A percentile compares a stretch with the other conserved stretches of the same genome.
These are phyloP conservation scores for Microbotryum lychnidis-dioicae DNA, from an alignment of 1,284 basidiomycete genomes.

Conservation along the genomic window DNA sequence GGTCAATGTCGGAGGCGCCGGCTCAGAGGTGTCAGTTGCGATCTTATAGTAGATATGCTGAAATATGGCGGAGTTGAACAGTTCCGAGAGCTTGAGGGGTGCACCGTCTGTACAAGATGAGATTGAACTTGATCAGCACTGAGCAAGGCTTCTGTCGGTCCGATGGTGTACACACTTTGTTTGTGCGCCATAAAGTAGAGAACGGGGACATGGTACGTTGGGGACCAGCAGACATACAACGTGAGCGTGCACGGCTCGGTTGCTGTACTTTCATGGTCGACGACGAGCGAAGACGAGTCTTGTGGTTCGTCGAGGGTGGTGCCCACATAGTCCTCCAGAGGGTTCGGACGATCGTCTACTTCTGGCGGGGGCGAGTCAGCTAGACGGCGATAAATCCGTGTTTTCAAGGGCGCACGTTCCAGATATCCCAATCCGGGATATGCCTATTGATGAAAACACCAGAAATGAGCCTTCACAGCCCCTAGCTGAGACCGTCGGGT, in stretches of 20 bases:
- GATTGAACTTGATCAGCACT: neutral
- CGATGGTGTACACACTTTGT: conserved; percentile 49
- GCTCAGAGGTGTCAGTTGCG: conserved; percentile 34
- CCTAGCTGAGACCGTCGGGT: no score
- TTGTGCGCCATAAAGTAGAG: conserved; percentile 66
- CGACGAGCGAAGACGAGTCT: no score
- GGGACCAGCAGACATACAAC: conserved; percentile 61
- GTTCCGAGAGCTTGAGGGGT: conserved; percentile 51
- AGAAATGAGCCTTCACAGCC: no score
- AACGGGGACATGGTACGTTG: conserved; percentile 64
- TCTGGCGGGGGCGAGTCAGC: neutral
- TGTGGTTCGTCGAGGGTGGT: neutral
- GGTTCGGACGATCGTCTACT: neutral
- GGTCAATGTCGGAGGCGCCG: conserved; percentile 36
- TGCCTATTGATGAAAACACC: neutral
- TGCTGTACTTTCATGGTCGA: no score
- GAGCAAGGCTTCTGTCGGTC: neutral
- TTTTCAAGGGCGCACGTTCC: neutral
- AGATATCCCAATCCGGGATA: conserved; percentile 1
- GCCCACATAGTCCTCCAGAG: conserved; percentile 5
- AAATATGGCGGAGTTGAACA: conserved; percentile 55
- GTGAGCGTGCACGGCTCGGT: conserved; percentile 30
- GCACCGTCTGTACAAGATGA: conserved; percentile 50
- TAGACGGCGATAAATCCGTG: neutral
- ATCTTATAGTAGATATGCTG: conserved; percentile 42